Evolutionary conservation across 1,284 basidiomycete species (phyloP).

Genomic region (Sutorius eximius): DNA sequence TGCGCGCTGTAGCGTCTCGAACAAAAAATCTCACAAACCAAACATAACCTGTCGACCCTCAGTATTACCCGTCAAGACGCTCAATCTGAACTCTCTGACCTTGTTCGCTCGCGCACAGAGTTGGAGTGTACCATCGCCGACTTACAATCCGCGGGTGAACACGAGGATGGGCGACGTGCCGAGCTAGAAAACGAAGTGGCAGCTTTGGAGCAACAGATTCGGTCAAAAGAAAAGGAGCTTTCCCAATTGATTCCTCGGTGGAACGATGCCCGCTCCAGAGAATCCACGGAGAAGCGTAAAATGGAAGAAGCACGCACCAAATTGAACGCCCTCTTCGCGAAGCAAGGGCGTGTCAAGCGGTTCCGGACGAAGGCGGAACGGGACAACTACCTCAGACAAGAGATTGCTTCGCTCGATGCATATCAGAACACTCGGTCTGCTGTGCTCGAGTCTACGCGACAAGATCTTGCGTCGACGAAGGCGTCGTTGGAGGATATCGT

Average conservation of each 20-base stretch:
- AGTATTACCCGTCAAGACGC: slow-evolving; percentile 68
- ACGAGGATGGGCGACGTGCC: slow-evolving; percentile 62
- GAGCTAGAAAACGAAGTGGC: slow-evolving; percentile 69
- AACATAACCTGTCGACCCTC: slow-evolving; percentile 72
- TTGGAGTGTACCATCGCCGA: slow-evolving; percentile 85
- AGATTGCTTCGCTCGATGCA: slow-evolving; percentile 69
- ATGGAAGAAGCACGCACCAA: slow-evolving; percentile 74
- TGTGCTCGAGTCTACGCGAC: slow-evolving; percentile 48
- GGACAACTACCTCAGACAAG: slow-evolving; percentile 73
- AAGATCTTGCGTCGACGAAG: slow-evolving; percentile 48
- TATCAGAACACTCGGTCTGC: slow-evolving; percentile 53
- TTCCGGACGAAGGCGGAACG: slow-evolving; percentile 84
- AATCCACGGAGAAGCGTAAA: slow-evolving; percentile 65
- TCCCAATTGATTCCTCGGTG: slow-evolving; percentile 67
- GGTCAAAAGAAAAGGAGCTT: slow-evolving; percentile 62
- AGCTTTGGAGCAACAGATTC: slow-evolving; percentile 59
- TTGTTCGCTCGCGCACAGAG: slow-evolving; percentile 76
- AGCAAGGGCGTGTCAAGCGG: slow-evolving; percentile 83
- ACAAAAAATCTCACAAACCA: slow-evolving; percentile 67
- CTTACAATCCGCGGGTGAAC: slow-evolving; percentile 61
- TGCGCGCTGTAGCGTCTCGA: slow-evolving; percentile 60
- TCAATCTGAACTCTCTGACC: slow-evolving; percentile 76
- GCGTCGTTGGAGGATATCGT: slow-evolving; percentile 57
- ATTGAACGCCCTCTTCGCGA: slow-evolving; percentile 77
- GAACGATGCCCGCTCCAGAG: slow-evolving; percentile 54